Evolutionary conservation across 2,329 filamentous ascomycete species (phyloP).

Genomic region (Pseudopyricularia cyperi): DNA sequence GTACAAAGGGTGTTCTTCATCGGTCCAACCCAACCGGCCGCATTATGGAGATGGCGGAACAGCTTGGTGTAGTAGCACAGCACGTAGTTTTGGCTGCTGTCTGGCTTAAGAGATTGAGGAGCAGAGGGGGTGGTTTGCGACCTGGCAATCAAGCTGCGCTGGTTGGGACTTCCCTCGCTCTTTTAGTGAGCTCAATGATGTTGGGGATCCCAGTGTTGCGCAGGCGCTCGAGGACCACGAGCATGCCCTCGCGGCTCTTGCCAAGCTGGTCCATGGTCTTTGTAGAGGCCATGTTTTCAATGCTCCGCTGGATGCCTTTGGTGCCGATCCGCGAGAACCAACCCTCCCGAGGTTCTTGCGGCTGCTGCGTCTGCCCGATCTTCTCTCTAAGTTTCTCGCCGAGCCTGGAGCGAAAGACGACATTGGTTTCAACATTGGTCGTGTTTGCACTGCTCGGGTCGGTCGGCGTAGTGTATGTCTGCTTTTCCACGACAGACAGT

Average conservation of each 20-base stretch:
- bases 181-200: slow-evolving; percentile 41
- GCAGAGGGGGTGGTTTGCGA: background rate
- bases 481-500: slow-evolving; percentile 63
- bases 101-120: too few species aligned
- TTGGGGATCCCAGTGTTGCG: slow-evolving; percentile 45
- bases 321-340: slow-evolving; percentile 45
- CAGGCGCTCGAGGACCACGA: slow-evolving; percentile 60
- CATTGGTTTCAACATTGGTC: slow-evolving; percentile 61
- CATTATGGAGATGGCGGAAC: background rate
- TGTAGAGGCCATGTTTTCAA: slow-evolving; percentile 65
- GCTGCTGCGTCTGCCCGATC: slow-evolving; percentile 27
- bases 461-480: slow-evolving; percentile 44
- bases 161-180: slow-evolving; percentile 19
- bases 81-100: too few species aligned
- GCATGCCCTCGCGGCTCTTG: slow-evolving; percentile 75
- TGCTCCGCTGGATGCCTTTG: slow-evolving; percentile 62
- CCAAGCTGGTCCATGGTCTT: slow-evolving; percentile 67
- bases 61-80: too few species aligned
- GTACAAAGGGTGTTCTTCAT: background rate
- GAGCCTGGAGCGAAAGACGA: slow-evolving; percentile 59
- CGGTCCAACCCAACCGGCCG: background rate
- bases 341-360: slow-evolving; percentile 19
- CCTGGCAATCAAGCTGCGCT: background rate
- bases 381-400: slow-evolving; percentile 53
- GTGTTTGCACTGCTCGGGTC: slow-evolving; percentile 13